Evolutionary conservation across 2,329 filamentous ascomycete species (phyloP).

Genomic region (Nothomitra cinnamomea): DNA sequence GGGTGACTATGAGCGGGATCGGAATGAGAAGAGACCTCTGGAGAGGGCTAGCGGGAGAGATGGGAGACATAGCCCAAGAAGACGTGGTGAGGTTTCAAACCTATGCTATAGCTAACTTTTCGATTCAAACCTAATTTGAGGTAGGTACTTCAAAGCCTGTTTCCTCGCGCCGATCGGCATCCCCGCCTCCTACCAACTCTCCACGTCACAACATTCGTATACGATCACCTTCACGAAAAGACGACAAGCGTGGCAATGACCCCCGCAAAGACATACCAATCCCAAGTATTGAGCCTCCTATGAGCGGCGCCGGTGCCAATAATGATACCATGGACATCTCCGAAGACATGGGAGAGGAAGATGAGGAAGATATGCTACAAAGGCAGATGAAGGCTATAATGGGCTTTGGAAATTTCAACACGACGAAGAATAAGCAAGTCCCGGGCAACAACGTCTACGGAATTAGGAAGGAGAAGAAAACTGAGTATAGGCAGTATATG

Average conservation of each 20-base stretch:
- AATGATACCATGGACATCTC: background rate
- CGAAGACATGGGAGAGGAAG: conserved; percentile 33
- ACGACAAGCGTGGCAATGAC: background rate
- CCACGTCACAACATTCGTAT: background rate
- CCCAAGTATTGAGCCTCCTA: conserved; percentile 4
- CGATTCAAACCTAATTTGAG: background rate
- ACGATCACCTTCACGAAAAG: background rate
- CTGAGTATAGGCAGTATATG: conserved; percentile 94
- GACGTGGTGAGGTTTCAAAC: conserved; percentile 19
- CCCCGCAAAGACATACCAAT: conserved; percentile 1
- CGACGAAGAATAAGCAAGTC: conserved; percentile 79
- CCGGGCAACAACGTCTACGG: conserved; percentile 71
- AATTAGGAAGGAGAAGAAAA: conserved; percentile 84
- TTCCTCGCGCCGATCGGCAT: background rate
- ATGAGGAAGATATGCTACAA: conserved; percentile 36
- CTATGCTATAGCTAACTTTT: background rate
- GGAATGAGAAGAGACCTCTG: conserved; percentile 10
- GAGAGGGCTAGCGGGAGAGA: conserved; percentile 18
- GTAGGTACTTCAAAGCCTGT: background rate
- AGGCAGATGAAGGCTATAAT: conserved; percentile 68
- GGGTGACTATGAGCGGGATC: conserved; percentile 10
- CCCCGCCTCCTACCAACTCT: background rate
- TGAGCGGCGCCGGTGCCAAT: background rate
- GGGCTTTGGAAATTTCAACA: conserved; percentile 75
- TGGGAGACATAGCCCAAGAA: conserved; percentile 7